Conservation (phyloP, 78 protist species). For the Dictyostelium discoideum region dicty_2.7 NC_007089.4:3317501-3318000, state of each 20-base stretch:
- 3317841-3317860: not conserved
- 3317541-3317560: not conserved
- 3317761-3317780: conserved; percentile 78
- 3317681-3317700: not conserved
- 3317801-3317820: conserved; percentile 24
- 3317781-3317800: conserved; percentile 85
- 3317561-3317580: conserved; percentile 30
- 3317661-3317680: conserved; percentile 33
- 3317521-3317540: not conserved
- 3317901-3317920: not conserved
- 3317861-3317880: conserved; percentile 14
- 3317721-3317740: not conserved
- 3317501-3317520: not conserved
- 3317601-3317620: conserved; percentile 77
- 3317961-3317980: conserved; percentile 81
- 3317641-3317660: conserved; percentile 58
- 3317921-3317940: conserved; percentile 49
- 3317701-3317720: not conserved
- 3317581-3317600: conserved; percentile 83
- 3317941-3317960: conserved; percentile 42
- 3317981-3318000: conserved; percentile 30
- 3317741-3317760: not conserved
- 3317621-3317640: conserved; percentile 74
- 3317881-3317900: conserved; percentile 81
- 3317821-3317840: not conserved